phyloP scores from a whole-genome alignment of 345 rosid species.

The Microcos paniculata region DNA sequence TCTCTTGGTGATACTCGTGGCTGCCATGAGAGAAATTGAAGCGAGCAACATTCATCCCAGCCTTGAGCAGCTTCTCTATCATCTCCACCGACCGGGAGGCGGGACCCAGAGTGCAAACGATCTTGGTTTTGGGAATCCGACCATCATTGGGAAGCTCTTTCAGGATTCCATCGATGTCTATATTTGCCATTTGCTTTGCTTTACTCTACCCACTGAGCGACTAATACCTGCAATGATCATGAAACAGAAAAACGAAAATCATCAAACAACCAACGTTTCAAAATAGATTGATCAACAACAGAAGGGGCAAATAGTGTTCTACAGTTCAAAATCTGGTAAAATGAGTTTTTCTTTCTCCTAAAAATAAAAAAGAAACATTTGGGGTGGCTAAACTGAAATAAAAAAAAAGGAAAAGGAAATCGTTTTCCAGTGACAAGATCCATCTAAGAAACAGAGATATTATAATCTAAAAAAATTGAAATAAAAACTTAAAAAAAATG shows the following conservation, averaged over 20 bases:
- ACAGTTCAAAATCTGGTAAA: background rate
- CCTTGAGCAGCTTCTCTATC: slow-evolving; percentile 85
- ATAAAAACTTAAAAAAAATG: background rate
- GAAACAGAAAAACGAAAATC: background rate
- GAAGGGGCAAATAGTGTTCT: background rate
- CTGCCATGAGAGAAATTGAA: slow-evolving; percentile 99
- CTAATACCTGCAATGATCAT: background rate
- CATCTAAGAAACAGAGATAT: background rate
- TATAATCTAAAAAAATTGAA: too few relatives aligned
- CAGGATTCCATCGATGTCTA: slow-evolving; percentile 79
- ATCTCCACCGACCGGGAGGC: slow-evolving; percentile 81
- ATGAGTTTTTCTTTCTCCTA: background rate
- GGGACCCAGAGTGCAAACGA: slow-evolving; percentile 93
- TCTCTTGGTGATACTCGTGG: slow-evolving; percentile 87
- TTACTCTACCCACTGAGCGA: background rate
- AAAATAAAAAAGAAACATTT: background rate
- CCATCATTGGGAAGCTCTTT: slow-evolving; percentile 57
- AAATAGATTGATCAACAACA: background rate
- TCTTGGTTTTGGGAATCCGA: slow-evolving; percentile 80
- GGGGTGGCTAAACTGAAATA: background rate
- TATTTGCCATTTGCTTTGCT: slow-evolving; percentile 60
- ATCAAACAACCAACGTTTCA: background rate
- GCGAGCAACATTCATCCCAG: slow-evolving; percentile 97
- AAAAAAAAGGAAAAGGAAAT: background rate
- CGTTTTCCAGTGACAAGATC: background rate